Base-by-base conservation (phyloP, 2,329 filamentous ascomycete species). In the Fusarium acutatum region DNA sequence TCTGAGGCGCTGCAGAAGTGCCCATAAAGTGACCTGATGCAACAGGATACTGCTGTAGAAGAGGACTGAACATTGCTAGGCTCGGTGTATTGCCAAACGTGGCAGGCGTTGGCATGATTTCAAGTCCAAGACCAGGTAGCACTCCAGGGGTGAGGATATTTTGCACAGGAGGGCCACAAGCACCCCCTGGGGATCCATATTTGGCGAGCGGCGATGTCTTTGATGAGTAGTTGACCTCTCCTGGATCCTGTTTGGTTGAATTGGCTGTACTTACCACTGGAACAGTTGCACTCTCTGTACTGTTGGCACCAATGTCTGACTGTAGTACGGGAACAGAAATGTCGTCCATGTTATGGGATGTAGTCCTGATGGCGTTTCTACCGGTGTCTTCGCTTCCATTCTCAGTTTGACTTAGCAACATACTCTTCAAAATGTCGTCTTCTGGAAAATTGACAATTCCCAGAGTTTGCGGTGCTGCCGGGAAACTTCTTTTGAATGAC, bases 401-500 rank as follows among this genome's bases (percentile, higher is more conserved):
- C 5, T n/a, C 46, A 15, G 38, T 32, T 22, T 26, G 15, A 3
- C 24, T 24, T 37, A 34, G 30, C 15, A 28, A 7, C 9, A 38
- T 43, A 20, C 38, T 52, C 28, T 34, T 28, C 9, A 40, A 15
- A 11, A 28, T 10, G 6, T 13, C 30, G 24, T 59, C 40, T 6
- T 43, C 30, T 28, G 47, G 24, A 9, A 24, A 26, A 3, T 59
- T 46, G 14, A 34, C 18, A 20, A 26, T 22, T 12, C 38, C 47
- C 32, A 40, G 50, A 14, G 37, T 50, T 11, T 50, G 50, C 32
- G 38, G 37, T 32, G 35, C 13, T 9, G 40, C 15, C 14, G 26
- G 22, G 18, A 63, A 62, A 22, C 47, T 54, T 17, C 49, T 59
- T 18, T 54, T 70, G 35, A 81, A 75, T 2, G 80, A 81, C 14